Percentiles rank a stretch among this genome's conserved stretches.
Evolutionary conservation across 2,329 filamentous ascomycete genomes (phyloP).

Genomic region (Trichoderma sp.): DNA sequence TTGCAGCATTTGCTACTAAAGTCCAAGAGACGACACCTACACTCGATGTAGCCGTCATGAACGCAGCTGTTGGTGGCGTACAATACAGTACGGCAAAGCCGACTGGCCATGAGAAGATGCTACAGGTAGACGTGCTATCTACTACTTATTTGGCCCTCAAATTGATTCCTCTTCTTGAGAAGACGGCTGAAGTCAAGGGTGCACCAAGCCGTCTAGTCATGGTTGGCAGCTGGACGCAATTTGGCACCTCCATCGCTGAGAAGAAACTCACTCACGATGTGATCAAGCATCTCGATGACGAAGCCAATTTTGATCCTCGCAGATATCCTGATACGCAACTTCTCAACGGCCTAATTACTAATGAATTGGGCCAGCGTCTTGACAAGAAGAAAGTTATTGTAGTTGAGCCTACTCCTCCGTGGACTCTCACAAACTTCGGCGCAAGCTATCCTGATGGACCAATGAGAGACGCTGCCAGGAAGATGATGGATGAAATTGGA

Average conservation of each 20-base stretch:
- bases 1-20: not conserved
- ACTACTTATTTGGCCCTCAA: not conserved
- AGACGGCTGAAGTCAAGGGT: not conserved
- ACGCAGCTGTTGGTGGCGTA: not conserved
- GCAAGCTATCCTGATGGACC: not conserved
- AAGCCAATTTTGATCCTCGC: not conserved
- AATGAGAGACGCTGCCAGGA: not conserved
- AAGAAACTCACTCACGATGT: not conserved
- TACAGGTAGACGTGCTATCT: not conserved
- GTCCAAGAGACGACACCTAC: not conserved
- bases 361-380: not conserved
- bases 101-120: not conserved
- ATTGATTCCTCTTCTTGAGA: not conserved
- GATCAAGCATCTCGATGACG: not conserved
- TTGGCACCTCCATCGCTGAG: not conserved
- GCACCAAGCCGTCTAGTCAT: not conserved
- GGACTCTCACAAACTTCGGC: not conserved
- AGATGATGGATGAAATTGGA: not conserved
- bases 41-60: not conserved
- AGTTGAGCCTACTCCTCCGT: not conserved
- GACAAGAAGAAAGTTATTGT: not conserved
- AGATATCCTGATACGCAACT: not conserved
- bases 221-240: not conserved
- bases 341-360: not conserved
- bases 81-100: not conserved